Percentiles rank a stretch among this genome's conserved stretches.
These are phyloP conservation scores for Fusarium incarnatum DNA, from an alignment of 2,329 filamentous ascomycete species.

Conservation along the genomic window DNA sequence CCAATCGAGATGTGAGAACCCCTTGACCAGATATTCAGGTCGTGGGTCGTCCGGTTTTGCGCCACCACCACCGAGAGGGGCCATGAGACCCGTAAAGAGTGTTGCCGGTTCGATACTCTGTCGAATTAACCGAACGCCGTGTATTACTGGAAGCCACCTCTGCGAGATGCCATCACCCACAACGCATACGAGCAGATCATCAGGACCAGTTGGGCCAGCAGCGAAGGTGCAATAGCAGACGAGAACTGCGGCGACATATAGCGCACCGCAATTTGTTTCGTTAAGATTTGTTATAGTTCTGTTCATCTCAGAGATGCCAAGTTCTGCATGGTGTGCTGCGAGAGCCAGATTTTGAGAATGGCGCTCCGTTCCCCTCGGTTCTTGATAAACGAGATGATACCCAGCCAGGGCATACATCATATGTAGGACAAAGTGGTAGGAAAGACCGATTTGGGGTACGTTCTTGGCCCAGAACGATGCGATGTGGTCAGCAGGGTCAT, in stretches of 20 bases:
- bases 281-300: constrained; percentile 41
- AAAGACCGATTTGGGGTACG: constrained; percentile 46
- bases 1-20: constrained; percentile 43
- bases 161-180: constrained; percentile 39
- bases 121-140: constrained; percentile 44
- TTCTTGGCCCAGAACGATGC: constrained; percentile 47
- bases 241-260: constrained; percentile 47
- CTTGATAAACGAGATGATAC: constrained; percentile 44
- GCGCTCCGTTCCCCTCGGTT: constrained; percentile 35
- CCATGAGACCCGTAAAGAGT: constrained; percentile 46
- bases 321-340: constrained; percentile 43
- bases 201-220: constrained; percentile 44
- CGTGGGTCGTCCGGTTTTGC: constrained; percentile 30
- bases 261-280: constrained; percentile 46
- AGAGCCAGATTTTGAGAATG: constrained; percentile 34
- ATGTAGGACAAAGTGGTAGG: constrained; percentile 48
- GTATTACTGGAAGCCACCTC: constrained; percentile 45
- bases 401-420: constrained; percentile 46
- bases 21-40: constrained; percentile 39
- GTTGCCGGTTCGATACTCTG: constrained; percentile 45
- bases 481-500: constrained; percentile 35
- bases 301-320: constrained; percentile 45
- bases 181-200: constrained; percentile 48
- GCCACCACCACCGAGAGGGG: constrained; percentile 34
- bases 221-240: constrained; percentile 50